Percentiles rank a stretch among this genome's conserved stretches.
Evolutionary conservation across 2,329 filamentous ascomycete species (phyloP).

Genomic region (Phoma sp.): DNA sequence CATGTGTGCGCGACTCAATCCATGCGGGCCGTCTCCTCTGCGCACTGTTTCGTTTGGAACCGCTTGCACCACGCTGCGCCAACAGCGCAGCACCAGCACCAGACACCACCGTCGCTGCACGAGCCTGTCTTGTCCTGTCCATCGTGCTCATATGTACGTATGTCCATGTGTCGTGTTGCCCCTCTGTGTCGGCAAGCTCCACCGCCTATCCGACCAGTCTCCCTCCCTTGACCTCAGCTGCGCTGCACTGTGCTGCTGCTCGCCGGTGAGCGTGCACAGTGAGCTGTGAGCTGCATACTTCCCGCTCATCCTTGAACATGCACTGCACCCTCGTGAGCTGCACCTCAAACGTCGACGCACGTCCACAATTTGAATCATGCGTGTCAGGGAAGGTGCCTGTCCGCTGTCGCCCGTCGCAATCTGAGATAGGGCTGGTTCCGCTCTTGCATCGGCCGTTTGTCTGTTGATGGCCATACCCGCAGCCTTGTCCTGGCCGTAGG

Average conservation of each 20-base stretch:
- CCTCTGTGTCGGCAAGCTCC: not conserved
- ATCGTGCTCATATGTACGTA: not conserved
- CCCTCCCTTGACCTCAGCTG: not conserved
- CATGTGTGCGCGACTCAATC: slow-evolving; percentile 15
- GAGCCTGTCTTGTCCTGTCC: slow-evolving; percentile 14
- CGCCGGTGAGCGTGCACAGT: slow-evolving; percentile 13
- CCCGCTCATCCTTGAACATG: slow-evolving; percentile 4
- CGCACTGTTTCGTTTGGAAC: slow-evolving; percentile 3
- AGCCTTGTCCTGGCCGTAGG: slow-evolving; percentile 32
- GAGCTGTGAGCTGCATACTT: slow-evolving; percentile 1
- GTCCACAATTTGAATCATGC: slow-evolving; percentile 33
- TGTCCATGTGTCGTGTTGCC: not conserved
- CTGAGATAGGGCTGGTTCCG: slow-evolving; percentile 42
- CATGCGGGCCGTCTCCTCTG: slow-evolving; percentile 26
- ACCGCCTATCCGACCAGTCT: not conserved
- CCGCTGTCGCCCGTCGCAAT: slow-evolving; percentile 25
- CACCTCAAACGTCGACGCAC: slow-evolving; percentile 13
- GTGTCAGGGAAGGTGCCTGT: slow-evolving; percentile 24
- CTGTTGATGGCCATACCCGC: slow-evolving; percentile 20
- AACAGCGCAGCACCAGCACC: slow-evolving; percentile 13
- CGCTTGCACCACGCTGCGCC: slow-evolving; percentile 18
- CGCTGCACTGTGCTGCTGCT: slow-evolving; percentile 1
- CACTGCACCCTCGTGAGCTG: slow-evolving; percentile 7
- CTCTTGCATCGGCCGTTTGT: slow-evolving; percentile 36
- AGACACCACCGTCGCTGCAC: slow-evolving; percentile 22